Evolutionary conservation across 2,329 filamentous ascomycete species (phyloP), one percentile per base, ranked within the genome.

Genomic region (Canariomyces notabilis): DNA sequence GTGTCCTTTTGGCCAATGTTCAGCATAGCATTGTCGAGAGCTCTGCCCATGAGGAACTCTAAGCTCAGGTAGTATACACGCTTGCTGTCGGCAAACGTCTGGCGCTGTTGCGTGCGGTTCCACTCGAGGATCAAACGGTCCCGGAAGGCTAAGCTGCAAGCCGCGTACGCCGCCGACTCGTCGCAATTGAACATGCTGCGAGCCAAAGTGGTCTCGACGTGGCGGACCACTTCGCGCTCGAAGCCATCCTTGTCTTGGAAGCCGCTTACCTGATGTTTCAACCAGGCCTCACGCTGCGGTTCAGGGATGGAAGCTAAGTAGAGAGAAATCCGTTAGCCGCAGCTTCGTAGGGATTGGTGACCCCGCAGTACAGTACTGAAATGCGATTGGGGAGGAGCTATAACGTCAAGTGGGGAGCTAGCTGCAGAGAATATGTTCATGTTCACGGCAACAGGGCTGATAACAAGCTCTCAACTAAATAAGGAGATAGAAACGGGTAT

Each of bases 141-240:
- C 61, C 93, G 82, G 70, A 98, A 91, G 20, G 93, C 91, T 60
- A 98, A 73, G 55, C 89, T 88, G 35, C 90, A 89, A 55, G 91
- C 93, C 6, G 87, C 82, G 68, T 98, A 98, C 23, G 90, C 89
- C 43, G 93, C 93, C 44, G 80, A 77, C 70, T 98, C 93, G 73
- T 98, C 90, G 70, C 93, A 98, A 70, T 98, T 98, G 79, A 91
- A 97, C 66, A 98, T 80, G 62, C 90, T 96, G 51, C 93, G 87
- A 52, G 93, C 93, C 51, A 98, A 77, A 3, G 90, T 95, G 3
- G 93, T 97, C 71, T 98, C 93, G 61, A 98, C 87, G 73, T 98
- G 93, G 56, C 85, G 84, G 54, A 98, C 89, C 47, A 94, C 78
- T 63, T 95, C 90, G 64, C 74, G 81, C 74, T 93, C 75, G 62